Evolutionary conservation across 495 filamentous ascomycete genomes (phyloP).

Genomic region (Chaetomidium leptoderma): DNA sequence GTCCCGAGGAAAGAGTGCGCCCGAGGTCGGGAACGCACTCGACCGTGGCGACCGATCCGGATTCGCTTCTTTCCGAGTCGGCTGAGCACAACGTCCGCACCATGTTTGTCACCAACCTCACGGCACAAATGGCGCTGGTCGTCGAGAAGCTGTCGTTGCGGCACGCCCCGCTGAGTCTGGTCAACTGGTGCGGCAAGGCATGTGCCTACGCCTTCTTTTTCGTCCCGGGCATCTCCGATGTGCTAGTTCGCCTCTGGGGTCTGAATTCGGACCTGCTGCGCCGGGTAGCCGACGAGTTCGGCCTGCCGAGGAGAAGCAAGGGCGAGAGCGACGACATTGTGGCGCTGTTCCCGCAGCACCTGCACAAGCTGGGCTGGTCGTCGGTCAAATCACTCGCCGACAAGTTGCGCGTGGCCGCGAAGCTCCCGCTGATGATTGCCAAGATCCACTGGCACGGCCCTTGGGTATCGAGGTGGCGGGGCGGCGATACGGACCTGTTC

Average conservation of each 20-base stretch:
- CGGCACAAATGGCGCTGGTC: slow-evolving; percentile 82
- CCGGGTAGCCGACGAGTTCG: slow-evolving; percentile 63
- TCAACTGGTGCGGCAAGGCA: slow-evolving; percentile 90
- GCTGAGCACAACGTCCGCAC: slow-evolving; percentile 92
- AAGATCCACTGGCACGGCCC: slow-evolving; percentile 81
- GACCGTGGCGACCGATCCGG: slow-evolving; percentile 59
- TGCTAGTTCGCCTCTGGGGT: slow-evolving; percentile 80
- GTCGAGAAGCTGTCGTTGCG: slow-evolving; percentile 88
- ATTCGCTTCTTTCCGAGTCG: slow-evolving; percentile 80
- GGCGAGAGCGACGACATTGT: slow-evolving; percentile 57
- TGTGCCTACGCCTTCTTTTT: slow-evolving; percentile 96
- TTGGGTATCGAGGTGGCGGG: slow-evolving; percentile 84
- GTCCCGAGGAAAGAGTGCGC: slow-evolving; percentile 37
- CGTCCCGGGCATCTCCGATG: slow-evolving; percentile 81
- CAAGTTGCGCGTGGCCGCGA: slow-evolving; percentile 63
- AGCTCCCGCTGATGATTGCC: slow-evolving; percentile 62
- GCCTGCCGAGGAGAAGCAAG: slow-evolving; percentile 45
- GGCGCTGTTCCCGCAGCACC: slow-evolving; percentile 63
- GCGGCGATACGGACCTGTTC: slow-evolving; percentile 86
- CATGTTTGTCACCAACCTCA: slow-evolving; percentile 80
- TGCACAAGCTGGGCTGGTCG: slow-evolving; percentile 68
- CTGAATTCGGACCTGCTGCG: slow-evolving; percentile 61
- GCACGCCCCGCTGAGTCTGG: slow-evolving; percentile 84
- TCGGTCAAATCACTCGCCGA: slow-evolving; percentile 59
- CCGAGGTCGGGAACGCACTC: slow-evolving; percentile 38